phyloP scores from a whole-genome alignment of 192 early-diverging fungal species.

The Backusella australiensis region DNA sequence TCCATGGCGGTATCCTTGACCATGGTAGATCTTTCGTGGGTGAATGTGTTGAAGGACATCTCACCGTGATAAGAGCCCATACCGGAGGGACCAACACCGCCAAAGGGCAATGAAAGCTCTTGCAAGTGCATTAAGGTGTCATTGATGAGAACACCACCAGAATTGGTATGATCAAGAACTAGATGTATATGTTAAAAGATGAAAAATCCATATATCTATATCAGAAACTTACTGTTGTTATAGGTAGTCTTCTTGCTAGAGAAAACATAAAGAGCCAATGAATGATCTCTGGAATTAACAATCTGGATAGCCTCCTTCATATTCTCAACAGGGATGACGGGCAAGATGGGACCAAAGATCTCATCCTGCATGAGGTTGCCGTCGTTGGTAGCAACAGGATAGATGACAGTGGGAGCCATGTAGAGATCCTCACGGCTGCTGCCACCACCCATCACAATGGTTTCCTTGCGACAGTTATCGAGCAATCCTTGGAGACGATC shows the following conservation, averaged over 20 bases:
- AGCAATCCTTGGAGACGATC: conserved; percentile 64
- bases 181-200: background rate
- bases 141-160: conserved; percentile 72
- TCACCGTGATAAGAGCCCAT: conserved; percentile 77
- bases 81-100: conserved; percentile 79
- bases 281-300: conserved; percentile 24
- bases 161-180: conserved; percentile 47
- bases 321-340: conserved; percentile 41
- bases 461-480: conserved; percentile 19
- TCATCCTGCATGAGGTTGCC: conserved; percentile 56
- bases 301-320: conserved; percentile 37
- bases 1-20: conserved; percentile 37
- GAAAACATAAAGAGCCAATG: conserved; percentile 35
- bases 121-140: conserved; percentile 66
- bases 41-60: conserved; percentile 69
- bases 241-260: conserved; percentile 16
- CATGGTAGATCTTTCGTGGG: conserved; percentile 64
- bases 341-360: conserved; percentile 69
- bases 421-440: conserved; percentile 41
- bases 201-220: conserved; percentile 31
- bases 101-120: conserved; percentile 66
- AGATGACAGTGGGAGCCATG: conserved; percentile 60
- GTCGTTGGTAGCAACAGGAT: conserved; percentile 36
- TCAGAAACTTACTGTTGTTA: conserved; percentile 28
- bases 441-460: conserved; percentile 51